Conservation (phyloP, 352 stramenopile species). For the Thalassiosira oceanica region DNA sequence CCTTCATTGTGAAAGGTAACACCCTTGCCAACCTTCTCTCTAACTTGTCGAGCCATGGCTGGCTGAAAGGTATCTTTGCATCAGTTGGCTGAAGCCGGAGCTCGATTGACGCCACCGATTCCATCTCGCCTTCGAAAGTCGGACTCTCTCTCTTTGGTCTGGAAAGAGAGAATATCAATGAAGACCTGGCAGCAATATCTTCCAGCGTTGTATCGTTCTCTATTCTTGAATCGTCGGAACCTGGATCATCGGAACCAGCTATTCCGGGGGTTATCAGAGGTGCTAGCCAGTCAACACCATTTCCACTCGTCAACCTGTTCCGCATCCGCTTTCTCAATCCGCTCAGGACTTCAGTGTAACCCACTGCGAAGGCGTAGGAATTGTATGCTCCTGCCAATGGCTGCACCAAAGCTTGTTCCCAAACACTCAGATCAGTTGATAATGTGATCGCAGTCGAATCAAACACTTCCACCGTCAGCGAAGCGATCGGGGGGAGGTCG, state of each 20-base stretch:
- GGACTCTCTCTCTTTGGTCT: conserved; percentile 20
- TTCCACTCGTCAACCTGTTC: conserved; percentile 24
- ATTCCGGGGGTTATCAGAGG: conserved; percentile 29
- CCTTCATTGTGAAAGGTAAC: conserved; percentile 34
- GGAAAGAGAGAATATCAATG: conserved; percentile 64
- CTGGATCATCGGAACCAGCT: too few relatives aligned
- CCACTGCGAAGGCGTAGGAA: conserved; percentile 58
- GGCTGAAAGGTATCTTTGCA: conserved; percentile 77
- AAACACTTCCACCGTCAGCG: conserved; percentile 70
- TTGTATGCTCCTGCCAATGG: conserved; percentile 68
- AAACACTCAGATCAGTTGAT: conserved; percentile 52
- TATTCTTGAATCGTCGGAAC: conserved; percentile 7
- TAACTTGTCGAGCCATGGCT: conserved; percentile 71
- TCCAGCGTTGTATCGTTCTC: conserved; percentile 17
- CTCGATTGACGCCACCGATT: conserved; percentile 72
- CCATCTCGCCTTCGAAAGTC: too few relatives aligned
- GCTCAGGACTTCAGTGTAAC: conserved; percentile 72
- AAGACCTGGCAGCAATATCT: conserved; percentile 52
- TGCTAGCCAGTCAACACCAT: conserved; percentile 24
- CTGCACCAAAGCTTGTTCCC: conserved; percentile 60
- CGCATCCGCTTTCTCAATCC: conserved; percentile 55
- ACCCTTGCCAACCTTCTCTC: conserved; percentile 56
- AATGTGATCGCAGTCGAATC: conserved; percentile 64
- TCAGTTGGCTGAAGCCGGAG: conserved; percentile 65
- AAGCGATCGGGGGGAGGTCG: conserved; percentile 61